Base-by-base conservation (phyloP, 2,329 filamentous ascomycete species). In the Ceratocystis harringtonii region DNA sequence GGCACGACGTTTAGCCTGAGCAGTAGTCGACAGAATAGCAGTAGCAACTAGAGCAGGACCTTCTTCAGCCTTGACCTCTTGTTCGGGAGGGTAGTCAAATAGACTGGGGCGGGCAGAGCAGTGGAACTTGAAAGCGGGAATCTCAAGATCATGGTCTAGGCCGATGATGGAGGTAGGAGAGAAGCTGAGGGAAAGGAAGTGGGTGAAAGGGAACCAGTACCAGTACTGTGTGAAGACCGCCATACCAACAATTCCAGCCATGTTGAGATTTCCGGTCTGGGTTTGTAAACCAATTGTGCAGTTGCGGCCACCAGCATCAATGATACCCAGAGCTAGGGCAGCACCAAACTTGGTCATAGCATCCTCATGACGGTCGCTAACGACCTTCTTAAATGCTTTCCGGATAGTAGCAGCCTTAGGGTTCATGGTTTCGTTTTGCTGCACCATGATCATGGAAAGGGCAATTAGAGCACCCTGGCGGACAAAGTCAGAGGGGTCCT, bases 171-270 rank as follows among this genome's bases (percentile, higher is more conserved):
- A 89, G 1, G 95, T 99, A 1, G 94, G 94, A n/a, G 90, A 91
- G 77, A 99, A 97, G 72, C 90, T 92, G 68, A 99, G 81, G 0
- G 92, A 95, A 66, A 99, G 76, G 84, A 99, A 99, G 77, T 99
- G 94, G 36, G 94, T 95, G 72, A 97, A 88, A 68, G 94, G 94
- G 84, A 99, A 99, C 94, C 94, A 99, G 79, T 99, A 99, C 94
- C 94, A 99, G 79, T 99, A 99, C 75, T 99, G 94, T 7, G 92
- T 95, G 77, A 99, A 99, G 64, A 99, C 89, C 32, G 91, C 92
- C 86, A 96, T 96, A 70, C 94, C 95, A 19, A 99, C 92, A 70
- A 99, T 95, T 68, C 90, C 95, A 19, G 92, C 86, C 92, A 99
- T 96, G 80, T 99, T 97, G 70, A 99, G 84, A 74, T 96, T 99